These are phyloP conservation scores for Dactylellina drechsleri DNA, from an alignment of 2,329 filamentous ascomycete genomes.

Conservation along the genomic window DNA sequence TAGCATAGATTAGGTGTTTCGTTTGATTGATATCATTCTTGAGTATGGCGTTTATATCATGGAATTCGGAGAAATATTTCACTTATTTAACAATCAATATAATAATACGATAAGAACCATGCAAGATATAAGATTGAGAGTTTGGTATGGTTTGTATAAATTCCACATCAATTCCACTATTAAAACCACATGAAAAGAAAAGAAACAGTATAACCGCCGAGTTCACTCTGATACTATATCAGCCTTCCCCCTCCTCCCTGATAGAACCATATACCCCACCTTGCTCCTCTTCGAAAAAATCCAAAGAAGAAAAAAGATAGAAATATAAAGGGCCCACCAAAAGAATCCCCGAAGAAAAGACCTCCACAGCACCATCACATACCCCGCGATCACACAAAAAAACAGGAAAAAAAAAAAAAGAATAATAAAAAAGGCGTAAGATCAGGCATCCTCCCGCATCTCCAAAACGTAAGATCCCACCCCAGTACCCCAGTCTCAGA, in stretches of 20 bases:
- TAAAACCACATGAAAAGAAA: conserved; percentile 6
- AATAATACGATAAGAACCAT: neutral
- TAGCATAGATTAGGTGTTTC: conserved; percentile 30
- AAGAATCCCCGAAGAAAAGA: neutral
- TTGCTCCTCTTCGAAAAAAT: neutral
- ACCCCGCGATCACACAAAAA: neutral
- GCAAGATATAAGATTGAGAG: neutral
- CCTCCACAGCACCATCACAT: neutral
- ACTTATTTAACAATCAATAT: neutral
- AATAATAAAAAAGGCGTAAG: conserved; percentile 6
- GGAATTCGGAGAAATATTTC: neutral
- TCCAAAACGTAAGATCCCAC: conserved; percentile 13
- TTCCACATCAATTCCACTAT: conserved; percentile 40
- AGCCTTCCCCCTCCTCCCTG: conserved; percentile 8
- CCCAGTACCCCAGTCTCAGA: conserved; percentile 54
- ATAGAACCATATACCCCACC: conserved; percentile 3
- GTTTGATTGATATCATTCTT: too few relatives aligned
- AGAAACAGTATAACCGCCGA: conserved; percentile 19
- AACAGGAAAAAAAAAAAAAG: conserved; percentile 3
- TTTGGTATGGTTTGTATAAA: conserved; percentile 5
- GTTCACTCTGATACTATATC: neutral
- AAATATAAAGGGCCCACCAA: neutral
- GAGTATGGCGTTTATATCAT: conserved; percentile 20
- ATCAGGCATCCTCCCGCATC: conserved; percentile 1
- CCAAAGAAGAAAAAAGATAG: neutral